Percentiles rank a stretch among this genome's conserved stretches.
Evolutionary conservation across 176 grass and related monocot genomes (phyloP).

Genomic region (Musa troglodytarum): DNA sequence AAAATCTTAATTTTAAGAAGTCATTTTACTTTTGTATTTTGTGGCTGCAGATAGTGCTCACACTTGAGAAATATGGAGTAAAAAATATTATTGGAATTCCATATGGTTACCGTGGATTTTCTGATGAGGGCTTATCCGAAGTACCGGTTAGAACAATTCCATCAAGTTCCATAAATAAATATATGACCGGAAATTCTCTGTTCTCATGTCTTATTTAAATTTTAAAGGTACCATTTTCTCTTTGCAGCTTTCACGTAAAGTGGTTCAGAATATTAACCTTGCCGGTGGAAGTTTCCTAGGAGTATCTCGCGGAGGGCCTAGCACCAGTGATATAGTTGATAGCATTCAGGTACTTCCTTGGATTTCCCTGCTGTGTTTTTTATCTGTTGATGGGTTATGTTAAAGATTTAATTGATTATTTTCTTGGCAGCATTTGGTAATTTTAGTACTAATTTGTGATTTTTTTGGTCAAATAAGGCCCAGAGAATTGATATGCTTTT

Average conservation of each 20-base stretch:
- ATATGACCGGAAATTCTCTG: conserved; percentile 3
- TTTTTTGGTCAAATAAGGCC: conserved; percentile 44
- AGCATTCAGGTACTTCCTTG: conserved; percentile 62
- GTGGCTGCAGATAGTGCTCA: conserved; percentile 83
- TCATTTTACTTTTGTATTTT: neutral
- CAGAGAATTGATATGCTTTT: conserved; percentile 94
- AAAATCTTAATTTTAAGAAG: neutral
- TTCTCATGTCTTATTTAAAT: neutral
- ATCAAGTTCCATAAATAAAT: neutral
- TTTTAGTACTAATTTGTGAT: conserved; percentile 13
- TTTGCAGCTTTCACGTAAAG: conserved; percentile 65
- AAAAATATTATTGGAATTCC: conserved; percentile 96
- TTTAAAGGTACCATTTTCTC: neutral
- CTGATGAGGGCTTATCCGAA: conserved; percentile 66
- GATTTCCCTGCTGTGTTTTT: neutral
- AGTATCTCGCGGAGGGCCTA: conserved; percentile 72
- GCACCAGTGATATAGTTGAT: conserved; percentile 75
- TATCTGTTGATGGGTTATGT: neutral
- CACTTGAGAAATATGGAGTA: conserved; percentile 93
- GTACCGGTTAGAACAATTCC: conserved; percentile 44
- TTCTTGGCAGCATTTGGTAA: neutral
- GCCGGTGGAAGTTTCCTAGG: conserved; percentile 88
- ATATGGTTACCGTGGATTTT: conserved; percentile 87
- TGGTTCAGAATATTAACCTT: conserved; percentile 98
- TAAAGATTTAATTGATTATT: neutral